Conservation (phyloP, 225 moss, liverwort and hornwort species). For the Thuidium tamariscinum region DNA sequence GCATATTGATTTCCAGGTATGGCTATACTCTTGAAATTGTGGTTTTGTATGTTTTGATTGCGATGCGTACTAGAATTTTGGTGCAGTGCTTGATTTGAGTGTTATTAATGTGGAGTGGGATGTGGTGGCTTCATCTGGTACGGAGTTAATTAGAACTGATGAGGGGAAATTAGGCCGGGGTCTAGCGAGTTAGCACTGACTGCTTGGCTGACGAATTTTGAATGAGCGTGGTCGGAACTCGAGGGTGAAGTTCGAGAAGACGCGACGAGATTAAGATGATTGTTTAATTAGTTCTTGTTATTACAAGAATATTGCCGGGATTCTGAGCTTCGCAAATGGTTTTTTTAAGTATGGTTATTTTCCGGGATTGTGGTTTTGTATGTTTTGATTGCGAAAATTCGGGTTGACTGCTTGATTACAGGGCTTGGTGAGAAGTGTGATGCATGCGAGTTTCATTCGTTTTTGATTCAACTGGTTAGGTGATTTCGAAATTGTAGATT, state of each 20-base stretch:
- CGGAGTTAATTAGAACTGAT: not conserved
- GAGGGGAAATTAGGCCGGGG: not conserved
- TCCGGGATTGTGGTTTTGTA: not conserved
- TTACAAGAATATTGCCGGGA: not conserved
- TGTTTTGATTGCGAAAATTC: not conserved
- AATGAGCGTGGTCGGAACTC: not conserved
- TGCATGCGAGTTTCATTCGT: not conserved
- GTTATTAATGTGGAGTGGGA: not conserved
- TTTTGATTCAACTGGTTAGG: not conserved
- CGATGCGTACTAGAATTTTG: not conserved
- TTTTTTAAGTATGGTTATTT: not conserved
- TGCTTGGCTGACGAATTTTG: not conserved
- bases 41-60: not conserved
- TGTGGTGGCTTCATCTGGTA: not conserved
- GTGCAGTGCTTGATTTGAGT: not conserved
- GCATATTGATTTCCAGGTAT: not conserved
- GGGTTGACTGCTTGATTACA: not conserved
- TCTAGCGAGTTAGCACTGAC: not conserved
- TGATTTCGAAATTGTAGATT: not conserved
- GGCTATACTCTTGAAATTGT: not conserved
- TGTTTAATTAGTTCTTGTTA: not conserved
- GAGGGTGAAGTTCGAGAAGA: not conserved
- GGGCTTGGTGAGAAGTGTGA: not conserved
- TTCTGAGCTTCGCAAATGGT: not conserved
- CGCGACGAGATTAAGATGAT: not conserved